Evolutionary conservation across 306 rosid genomes (phyloP).

Genomic region (Cicer cuneatum): DNA sequence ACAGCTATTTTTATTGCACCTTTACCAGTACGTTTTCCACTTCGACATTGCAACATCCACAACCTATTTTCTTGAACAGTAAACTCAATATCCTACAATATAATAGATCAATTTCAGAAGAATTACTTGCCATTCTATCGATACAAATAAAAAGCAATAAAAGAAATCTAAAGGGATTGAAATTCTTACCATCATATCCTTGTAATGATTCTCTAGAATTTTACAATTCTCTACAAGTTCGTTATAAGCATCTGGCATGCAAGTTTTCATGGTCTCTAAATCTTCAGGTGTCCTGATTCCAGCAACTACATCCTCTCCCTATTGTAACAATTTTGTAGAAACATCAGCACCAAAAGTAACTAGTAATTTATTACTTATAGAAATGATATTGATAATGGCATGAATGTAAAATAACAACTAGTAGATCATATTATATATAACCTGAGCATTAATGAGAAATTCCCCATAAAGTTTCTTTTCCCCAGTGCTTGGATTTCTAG

Average conservation of each 20-base stretch:
- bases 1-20: constrained; percentile 95
- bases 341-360: constrained; percentile 22
- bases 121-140: background rate
- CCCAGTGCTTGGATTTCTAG: constrained; percentile 97
- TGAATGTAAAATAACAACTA: constrained; percentile 40
- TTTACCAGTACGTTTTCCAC: constrained; percentile 92
- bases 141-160: background rate
- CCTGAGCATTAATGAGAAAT: constrained; percentile 97
- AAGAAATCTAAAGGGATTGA: background rate
- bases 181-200: constrained; percentile 89
- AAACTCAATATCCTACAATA: constrained; percentile 89
- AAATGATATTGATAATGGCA: constrained; percentile 24
- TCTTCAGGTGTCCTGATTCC: constrained; percentile 97
- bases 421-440: constrained; percentile 41
- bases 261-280: constrained; percentile 73
- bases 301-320: constrained; percentile 99
- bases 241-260: constrained; percentile 92
- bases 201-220: constrained; percentile 91
- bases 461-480: constrained; percentile 95
- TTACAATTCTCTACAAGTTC: constrained; percentile 91
- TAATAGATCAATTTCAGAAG: constrained; percentile 9
- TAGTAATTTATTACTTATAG: background rate
- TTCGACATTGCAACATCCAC: constrained; percentile 98
- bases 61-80: constrained; percentile 95
- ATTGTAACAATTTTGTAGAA: constrained; percentile 42